phyloP scores from a whole-genome alignment of 2,329 filamentous ascomycete species.

The Verticillium nonalfalfae region DNA sequence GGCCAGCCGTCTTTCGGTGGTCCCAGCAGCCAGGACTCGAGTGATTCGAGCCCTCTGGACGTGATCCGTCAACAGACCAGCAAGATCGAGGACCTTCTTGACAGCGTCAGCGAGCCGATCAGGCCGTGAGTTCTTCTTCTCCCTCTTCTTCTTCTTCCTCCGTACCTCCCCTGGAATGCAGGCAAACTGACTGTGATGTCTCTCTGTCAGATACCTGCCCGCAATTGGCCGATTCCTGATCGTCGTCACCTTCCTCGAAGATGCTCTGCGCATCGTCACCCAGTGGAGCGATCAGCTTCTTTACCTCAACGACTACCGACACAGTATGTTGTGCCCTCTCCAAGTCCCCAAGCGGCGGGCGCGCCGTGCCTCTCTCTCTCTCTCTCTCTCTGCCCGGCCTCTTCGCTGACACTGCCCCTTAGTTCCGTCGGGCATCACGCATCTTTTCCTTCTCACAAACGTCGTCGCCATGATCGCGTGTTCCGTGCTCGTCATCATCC shows the following conservation, averaged over 20 bases:
- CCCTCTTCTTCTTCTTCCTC: constrained; percentile 1
- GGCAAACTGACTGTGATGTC: background rate
- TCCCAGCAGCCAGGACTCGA: constrained; percentile 4
- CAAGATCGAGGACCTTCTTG: constrained; percentile 94
- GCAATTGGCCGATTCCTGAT: constrained; percentile 96
- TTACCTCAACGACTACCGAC: constrained; percentile 87
- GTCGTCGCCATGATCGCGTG: constrained; percentile 80
- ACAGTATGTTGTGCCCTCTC: constrained; percentile 61
- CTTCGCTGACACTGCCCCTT: constrained; percentile 4
- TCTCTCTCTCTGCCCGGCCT: background rate
- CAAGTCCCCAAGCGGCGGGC: background rate
- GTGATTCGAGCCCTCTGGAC: constrained; percentile 72
- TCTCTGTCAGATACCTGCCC: constrained; percentile 68
- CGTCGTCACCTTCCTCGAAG: constrained; percentile 96
- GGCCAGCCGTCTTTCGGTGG: constrained; percentile 11
- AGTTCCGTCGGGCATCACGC: constrained; percentile 87
- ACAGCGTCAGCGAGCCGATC: constrained; percentile 79
- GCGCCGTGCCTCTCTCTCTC: background rate
- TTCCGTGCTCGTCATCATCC: constrained; percentile 80
- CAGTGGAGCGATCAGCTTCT: constrained; percentile 95
- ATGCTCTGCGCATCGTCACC: constrained; percentile 90
- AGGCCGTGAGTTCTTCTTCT: constrained; percentile 69
- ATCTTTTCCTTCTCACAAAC: constrained; percentile 87
- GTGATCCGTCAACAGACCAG: constrained; percentile 89
- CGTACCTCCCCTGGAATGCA: background rate